phyloP scores from a whole-genome alignment of 306 rosid genomes.

The Alnus rubra region DNA sequence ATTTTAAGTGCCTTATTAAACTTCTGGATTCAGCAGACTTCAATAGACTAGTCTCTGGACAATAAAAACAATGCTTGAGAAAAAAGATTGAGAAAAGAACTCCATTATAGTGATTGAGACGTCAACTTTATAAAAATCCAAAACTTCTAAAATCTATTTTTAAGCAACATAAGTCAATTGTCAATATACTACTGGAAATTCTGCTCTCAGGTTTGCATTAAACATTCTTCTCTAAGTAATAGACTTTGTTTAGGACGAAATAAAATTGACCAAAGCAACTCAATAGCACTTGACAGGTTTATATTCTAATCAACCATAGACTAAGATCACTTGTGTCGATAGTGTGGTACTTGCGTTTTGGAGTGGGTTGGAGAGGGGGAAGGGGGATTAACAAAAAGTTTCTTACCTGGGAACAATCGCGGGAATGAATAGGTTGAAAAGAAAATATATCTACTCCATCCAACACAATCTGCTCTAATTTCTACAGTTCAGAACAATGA shows the following conservation, averaged over 20 bases:
- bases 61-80: not conserved
- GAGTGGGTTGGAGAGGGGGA: too few relatives aligned
- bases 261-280: not conserved
- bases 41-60: not conserved
- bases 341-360: not conserved
- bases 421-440: conserved; percentile 86
- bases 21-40: not conserved
- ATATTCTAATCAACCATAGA: not conserved
- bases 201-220: not conserved
- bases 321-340: not conserved
- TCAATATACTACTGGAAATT: not conserved
- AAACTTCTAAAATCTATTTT: not conserved
- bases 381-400: not conserved
- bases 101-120: too few relatives aligned
- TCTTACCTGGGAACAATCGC: conserved; percentile 85
- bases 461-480: conserved; percentile 73
- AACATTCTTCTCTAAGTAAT: not conserved
- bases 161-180: not conserved
- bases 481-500: conserved; percentile 42
- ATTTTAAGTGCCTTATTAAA: not conserved
- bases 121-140: not conserved
- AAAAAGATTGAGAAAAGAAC: not conserved
- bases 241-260: not conserved
- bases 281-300: not conserved
- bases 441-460: conserved; percentile 67